Base-by-base conservation (phyloP, 495 filamentous ascomycete genomes). In the Poronia punctata region DNA sequence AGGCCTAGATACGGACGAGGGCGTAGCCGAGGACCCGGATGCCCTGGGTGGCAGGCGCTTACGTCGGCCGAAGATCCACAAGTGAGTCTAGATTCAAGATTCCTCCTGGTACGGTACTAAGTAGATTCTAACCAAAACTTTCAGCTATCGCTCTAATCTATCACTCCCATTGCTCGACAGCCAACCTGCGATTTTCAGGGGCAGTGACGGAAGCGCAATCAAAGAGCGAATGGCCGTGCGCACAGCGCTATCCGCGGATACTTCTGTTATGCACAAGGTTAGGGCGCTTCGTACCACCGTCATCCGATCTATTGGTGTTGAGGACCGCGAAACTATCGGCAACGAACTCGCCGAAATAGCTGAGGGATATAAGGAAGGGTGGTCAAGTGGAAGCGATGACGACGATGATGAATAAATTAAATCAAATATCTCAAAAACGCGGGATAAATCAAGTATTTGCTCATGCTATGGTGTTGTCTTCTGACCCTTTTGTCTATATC, bases 361-460 rank as follows among this genome's bases (percentile, higher is more conserved):
- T 8, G 90, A 95, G 54, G 81, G 80, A 43, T 97, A 94, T 54
- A 80, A 86, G 52, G 85, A 89, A 35, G 90, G 88, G 1, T 97
- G 88, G 87, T 76, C 79, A 25, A 89, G 84, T 61, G 88, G 80
- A 39, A 84, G 78, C 33, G 88, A 94, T 33, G 79, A 80, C 8
- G 87, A 84, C 25, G 83, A 88, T 47, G 88, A 90, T 46, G 82
- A 71, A 24, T 45, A 23, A 45, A 10, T n/a, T 11, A 5, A 20
- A 12, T 29, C n/a, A n/a, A n/a, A n/a, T n/a, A n/a, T n/a, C n/a
- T n/a, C n/a, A n/a, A n/a, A n/a, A n/a, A n/a, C n/a, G n/a, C n/a
- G n/a, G n/a, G n/a, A n/a, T n/a, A n/a, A n/a, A n/a, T n/a, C n/a
- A n/a, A n/a, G n/a, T n/a, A n/a, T n/a, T n/a, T n/a, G n/a, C n/a